Conservation (phyloP, 768 basidiomycete genomes). For the Calocybe gangraenosa region DNA sequence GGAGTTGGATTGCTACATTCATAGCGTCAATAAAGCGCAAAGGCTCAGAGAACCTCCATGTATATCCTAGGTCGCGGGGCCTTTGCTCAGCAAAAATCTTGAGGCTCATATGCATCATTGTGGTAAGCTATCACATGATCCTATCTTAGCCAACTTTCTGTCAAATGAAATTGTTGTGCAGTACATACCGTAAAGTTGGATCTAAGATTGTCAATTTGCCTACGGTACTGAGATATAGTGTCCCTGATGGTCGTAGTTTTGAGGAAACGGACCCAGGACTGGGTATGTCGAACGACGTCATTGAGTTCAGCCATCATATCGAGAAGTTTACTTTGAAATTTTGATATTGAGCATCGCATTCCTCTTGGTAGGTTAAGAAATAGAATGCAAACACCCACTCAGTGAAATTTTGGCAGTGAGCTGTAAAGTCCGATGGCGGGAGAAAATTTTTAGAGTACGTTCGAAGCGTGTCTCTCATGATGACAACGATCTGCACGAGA, state of each 20-base stretch:
- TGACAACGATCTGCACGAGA: slow-evolving; percentile 5
- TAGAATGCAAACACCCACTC: not conserved
- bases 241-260: not conserved
- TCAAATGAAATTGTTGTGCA: not conserved
- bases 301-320: not conserved
- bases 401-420: slow-evolving; percentile 4
- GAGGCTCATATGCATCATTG: slow-evolving; percentile 1
- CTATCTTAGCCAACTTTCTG: not conserved
- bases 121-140: not conserved
- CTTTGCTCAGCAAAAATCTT: not conserved
- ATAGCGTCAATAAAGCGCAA: slow-evolving; percentile 11
- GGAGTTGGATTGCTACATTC: slow-evolving; percentile 5
- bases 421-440: not conserved
- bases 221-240: slow-evolving; percentile 4
- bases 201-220: slow-evolving; percentile 5
- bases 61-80: slow-evolving; percentile 6
- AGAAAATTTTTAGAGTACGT: not conserved
- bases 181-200: slow-evolving; percentile 4
- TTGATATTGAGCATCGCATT: no score
- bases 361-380: no score
- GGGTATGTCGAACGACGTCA: not conserved
- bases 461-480: slow-evolving; percentile 5
- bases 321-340: slow-evolving; percentile 2
- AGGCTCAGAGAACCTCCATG: slow-evolving; percentile 5
- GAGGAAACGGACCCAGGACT: slow-evolving; percentile 7